Percentiles rank a stretch among this genome's conserved stretches.
Conservation (phyloP, 805 yeast genomes). For the Cyberlindnera subsufficiens region DNA sequence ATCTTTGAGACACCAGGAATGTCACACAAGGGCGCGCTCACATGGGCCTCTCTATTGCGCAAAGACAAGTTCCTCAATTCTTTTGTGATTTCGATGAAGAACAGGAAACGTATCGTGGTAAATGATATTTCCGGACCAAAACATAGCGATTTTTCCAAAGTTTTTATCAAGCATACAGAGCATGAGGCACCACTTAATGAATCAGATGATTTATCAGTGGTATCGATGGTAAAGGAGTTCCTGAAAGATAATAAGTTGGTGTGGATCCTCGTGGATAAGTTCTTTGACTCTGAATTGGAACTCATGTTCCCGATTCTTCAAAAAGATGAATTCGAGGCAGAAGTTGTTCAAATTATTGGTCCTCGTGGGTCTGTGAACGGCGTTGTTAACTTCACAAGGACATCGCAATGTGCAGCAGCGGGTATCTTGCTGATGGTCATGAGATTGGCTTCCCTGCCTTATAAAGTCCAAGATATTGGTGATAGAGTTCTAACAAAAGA, state of each 20-base stretch:
- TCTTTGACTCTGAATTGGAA: conserved; percentile 19
- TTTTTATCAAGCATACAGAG: not conserved
- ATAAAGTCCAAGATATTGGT: conserved; percentile 15
- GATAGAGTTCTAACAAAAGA: conserved; percentile 1
- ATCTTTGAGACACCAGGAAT: conserved; percentile 6
- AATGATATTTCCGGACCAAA: not conserved
- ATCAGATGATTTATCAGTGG: not conserved
- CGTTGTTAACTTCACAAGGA: conserved; percentile 13
- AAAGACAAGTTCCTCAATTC: conserved; percentile 21
- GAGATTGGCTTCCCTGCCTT: conserved; percentile 19
- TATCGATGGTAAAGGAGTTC: conserved; percentile 1
- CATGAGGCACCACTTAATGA: not conserved
- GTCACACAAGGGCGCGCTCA: conserved; percentile 17
- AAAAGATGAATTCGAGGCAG: conserved; percentile 11
- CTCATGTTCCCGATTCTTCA: conserved; percentile 17
- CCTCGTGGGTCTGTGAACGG: conserved; percentile 2
- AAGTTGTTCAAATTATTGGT: conserved; percentile 14
- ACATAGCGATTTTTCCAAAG: not conserved
- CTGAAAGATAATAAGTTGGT: conserved; percentile 16
- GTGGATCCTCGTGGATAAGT: conserved; percentile 21
- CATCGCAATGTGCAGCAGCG: conserved; percentile 13
- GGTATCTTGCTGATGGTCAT: conserved; percentile 18
- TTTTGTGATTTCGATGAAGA: conserved; percentile 7
- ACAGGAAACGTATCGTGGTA: conserved; percentile 2
- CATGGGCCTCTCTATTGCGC: conserved; percentile 21